These are phyloP conservation scores for Hericium erinaceus DNA, from an alignment of 768 basidiomycete genomes.

Conservation along the genomic window DNA sequence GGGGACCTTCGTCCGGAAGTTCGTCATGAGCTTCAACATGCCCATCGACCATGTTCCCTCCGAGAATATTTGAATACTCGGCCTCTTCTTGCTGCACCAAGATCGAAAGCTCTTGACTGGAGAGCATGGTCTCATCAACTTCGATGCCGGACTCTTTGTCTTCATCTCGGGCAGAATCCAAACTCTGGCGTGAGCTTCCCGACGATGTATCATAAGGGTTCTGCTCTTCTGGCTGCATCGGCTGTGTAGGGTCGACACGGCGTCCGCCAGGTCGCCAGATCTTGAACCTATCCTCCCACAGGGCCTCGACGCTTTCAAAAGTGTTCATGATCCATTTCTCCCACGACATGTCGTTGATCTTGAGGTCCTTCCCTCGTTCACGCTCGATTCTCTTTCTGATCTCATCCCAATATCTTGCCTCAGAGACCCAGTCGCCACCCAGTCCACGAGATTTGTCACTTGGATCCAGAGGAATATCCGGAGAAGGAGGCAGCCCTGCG, in stretches of 20 bases:
- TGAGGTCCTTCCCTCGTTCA: slow-evolving; percentile 26
- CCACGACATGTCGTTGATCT: slow-evolving; percentile 36
- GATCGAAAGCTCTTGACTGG: slow-evolving; percentile 38
- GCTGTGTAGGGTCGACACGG: slow-evolving; percentile 4
- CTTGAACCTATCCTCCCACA: slow-evolving; percentile 63
- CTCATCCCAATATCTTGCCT: slow-evolving; percentile 70
- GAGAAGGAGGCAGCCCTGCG: slow-evolving; percentile 63
- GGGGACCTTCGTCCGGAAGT: slow-evolving; percentile 19
- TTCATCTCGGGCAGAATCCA: background rate
- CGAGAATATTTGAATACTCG: slow-evolving; percentile 2
- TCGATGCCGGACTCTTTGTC: slow-evolving; percentile 29
- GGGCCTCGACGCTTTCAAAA: slow-evolving; percentile 82
- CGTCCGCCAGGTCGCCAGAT: slow-evolving; percentile 41
- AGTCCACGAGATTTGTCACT: slow-evolving; percentile 51
- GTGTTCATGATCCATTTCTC: slow-evolving; percentile 74
- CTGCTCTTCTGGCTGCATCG: background rate
- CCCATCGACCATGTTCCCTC: slow-evolving; percentile 11
- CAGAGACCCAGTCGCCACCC: slow-evolving; percentile 60
- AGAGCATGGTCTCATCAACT: slow-evolving; percentile 44
- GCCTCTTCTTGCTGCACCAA: slow-evolving; percentile 25
- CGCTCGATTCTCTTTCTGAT: slow-evolving; percentile 51
- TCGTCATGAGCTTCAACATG: slow-evolving; percentile 16
- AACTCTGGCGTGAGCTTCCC: background rate
- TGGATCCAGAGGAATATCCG: slow-evolving; percentile 60
- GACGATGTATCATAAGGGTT: background rate